Percentiles rank a stretch among this genome's conserved stretches.
phyloP scores from a whole-genome alignment of 2,329 filamentous ascomycete genomes.

The Ascochyta pisi region DNA sequence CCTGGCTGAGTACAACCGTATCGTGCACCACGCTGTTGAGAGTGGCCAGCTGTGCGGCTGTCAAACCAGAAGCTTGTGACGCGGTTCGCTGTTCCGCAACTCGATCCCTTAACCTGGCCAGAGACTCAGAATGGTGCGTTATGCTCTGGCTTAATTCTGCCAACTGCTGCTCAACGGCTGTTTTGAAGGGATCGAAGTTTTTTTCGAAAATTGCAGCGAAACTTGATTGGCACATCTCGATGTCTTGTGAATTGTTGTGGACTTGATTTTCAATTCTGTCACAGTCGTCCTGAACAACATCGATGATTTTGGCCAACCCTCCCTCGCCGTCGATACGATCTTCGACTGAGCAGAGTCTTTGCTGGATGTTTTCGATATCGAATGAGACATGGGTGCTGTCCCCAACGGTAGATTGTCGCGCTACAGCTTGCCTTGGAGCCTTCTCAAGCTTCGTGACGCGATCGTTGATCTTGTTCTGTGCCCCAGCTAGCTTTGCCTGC shows the following conservation, averaged over 20 bases:
- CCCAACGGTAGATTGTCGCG: background rate
- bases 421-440: background rate
- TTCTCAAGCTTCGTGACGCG: slow-evolving; percentile 3
- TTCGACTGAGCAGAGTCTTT: background rate
- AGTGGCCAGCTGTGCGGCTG: background rate
- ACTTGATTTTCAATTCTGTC: background rate
- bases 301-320: background rate
- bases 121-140: background rate
- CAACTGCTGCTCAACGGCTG: background rate
- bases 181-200: slow-evolving; percentile 10
- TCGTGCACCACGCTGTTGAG: background rate
- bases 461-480: background rate
- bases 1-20: background rate
- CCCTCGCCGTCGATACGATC: background rate
- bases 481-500: background rate
- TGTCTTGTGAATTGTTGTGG: background rate
- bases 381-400: background rate
- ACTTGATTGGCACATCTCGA: background rate
- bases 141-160: background rate
- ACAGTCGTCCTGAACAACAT: background rate
- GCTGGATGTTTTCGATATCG: background rate
- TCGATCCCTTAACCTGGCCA: background rate
- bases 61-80: background rate
- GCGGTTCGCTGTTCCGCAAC: background rate
- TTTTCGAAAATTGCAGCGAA: background rate